Evolutionary conservation across 1,284 basidiomycete genomes (phyloP), one percentile per base, ranked within the genome.

Genomic region (Cystobasidium slooffiae): DNA sequence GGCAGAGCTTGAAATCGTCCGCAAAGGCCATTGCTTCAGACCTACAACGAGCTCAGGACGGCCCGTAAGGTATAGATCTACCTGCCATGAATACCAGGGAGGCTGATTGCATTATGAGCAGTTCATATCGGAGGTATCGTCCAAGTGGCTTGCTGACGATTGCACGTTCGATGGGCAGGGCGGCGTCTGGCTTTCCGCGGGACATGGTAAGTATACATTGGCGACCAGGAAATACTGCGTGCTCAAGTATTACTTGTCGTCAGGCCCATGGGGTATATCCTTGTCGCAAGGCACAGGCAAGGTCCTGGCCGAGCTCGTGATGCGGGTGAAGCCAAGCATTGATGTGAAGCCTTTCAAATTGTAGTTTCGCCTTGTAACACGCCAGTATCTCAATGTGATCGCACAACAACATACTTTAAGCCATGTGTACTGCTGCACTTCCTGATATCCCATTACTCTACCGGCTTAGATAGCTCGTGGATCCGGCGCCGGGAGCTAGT

Each of bases 241-340:
- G 18, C 16, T 56, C 14, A 18, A 18, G 3, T 4, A 14, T 2
- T 8, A 6, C n/a, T 4, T 56, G 3, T 56, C 14, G 16, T 6
- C 68, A 70, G 68, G 68, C 3, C 68, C 68, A 1, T 70, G 68
- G 68, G 68, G 68, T 22, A 70, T 70, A 31, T 70, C 68, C 37
- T 49, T 70, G 3, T 61, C 56, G 12, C 58, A 59, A 51, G 61
- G 69, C 3, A 64, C 69, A 7, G 69, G 69, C 6, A 62, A 51
- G 46, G 59, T 63, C 1, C 51, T 72, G 24, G 69, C 69, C 18
- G 69, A 72, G 20, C 9, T 72, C 18, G 41, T 72, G n/a, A 14
- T 72, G 43, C 55, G 69, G 4, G 14, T 49, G 20, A 52, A 43
- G 37, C 24, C 58, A 22, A 61, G 44, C n/a, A 53, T 72, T 18